Base-by-base conservation (phyloP, 768 basidiomycete species). In the Mycena alexandri region DNA sequence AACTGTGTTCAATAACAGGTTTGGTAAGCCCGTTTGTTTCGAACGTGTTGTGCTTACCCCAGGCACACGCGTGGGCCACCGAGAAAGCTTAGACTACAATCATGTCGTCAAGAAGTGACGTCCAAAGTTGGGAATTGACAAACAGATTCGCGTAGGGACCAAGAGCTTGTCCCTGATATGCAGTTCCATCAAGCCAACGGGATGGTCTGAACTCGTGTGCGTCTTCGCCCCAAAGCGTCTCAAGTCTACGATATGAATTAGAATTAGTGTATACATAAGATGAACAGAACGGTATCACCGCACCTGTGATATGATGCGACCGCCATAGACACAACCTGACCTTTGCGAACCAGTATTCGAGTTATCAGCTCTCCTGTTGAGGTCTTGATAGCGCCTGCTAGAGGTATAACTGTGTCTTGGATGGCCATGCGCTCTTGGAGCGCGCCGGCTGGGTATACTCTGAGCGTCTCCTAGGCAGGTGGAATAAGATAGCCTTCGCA, bases 251-350 rank as follows among this genome's bases (percentile, higher is more conserved):
- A 25, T 5, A 10, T 17, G 22, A 24, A 46, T 25, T 33, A 22
- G 42, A 33, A 21, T 47, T 47, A 54, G 52, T 24, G 51, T n/a
- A 8, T 43, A 41, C 21, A 43, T n/a, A 34, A 24, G 12, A 78
- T 25, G 22, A 24, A 5, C 17, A 55, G 38, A 41, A 42, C n/a
- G 41, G 41, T 5, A 9, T 19, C 42, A 42, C 38, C 47, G 3
- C 2, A 68, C 70, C 67, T 51, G 1, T 71, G 66, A 46, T 69
- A 69, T n/a, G 63, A 53, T 13, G 55, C 63, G 8, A 69, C 47
- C 16, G 41, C 53, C 24, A 60, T 5, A 1, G 19, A 42, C 13
- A 69, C 19, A 25, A 69, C n/a, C 25, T 65, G 59, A 17, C 71
- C 71, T 34, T 67, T 67, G 43, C 47, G 61, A 25, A 72, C 34